phyloP scores from a whole-genome alignment of 2,329 filamentous ascomycete species.

The Aspergillus caelatus region DNA sequence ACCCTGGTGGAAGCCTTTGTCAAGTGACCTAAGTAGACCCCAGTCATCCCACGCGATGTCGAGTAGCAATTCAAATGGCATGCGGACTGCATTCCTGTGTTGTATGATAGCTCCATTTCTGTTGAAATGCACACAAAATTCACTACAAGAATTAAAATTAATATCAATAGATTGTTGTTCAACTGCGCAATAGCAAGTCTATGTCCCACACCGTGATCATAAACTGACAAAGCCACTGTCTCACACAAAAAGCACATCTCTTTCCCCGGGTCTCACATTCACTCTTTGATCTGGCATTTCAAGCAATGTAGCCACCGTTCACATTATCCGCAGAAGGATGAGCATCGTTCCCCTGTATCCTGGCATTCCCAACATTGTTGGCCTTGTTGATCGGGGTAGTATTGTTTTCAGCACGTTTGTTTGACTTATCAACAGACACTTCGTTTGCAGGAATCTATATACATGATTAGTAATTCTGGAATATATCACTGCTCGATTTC shows the following conservation, averaged over 20 bases:
- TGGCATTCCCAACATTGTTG: not conserved
- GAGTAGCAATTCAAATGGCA: no score
- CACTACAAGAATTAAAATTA: not conserved
- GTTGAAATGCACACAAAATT: not conserved
- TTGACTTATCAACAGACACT: not conserved
- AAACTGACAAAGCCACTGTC: not conserved
- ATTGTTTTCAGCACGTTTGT: not conserved
- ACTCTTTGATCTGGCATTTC: not conserved
- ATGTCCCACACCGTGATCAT: not conserved
- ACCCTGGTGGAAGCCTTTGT: not conserved
- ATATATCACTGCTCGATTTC: not conserved
- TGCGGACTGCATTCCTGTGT: not conserved
- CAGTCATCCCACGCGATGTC: not conserved
- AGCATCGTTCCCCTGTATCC: not conserved
- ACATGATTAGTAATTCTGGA: not conserved
- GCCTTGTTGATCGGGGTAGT: not conserved
- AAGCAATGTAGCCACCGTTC: not conserved
- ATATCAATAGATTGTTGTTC: not conserved
- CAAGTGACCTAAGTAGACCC: not conserved
- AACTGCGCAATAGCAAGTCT: not conserved
- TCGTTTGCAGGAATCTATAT: not conserved
- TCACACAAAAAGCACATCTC: not conserved
- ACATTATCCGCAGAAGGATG: not conserved
- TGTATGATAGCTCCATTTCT: not conserved
- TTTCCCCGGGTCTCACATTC: not conserved